Evolutionary conservation across 495 filamentous ascomycete species (phyloP), one percentile per base, ranked within the genome.

Genomic region (Cercophora samala): DNA sequence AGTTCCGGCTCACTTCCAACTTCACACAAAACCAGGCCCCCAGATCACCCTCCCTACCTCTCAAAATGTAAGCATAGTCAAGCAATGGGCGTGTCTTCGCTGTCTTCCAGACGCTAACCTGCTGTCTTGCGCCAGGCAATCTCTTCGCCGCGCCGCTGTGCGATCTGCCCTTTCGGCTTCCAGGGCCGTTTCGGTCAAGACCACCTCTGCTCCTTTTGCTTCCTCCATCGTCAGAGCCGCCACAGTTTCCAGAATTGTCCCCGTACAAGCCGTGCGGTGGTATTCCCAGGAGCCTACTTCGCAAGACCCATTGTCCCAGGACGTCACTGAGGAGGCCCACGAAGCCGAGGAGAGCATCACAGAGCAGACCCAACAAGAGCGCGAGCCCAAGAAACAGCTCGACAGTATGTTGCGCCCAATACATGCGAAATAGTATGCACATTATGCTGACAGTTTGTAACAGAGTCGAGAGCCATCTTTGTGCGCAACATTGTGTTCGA

Each of bases 401-500:
- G 37, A 46, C 37, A 46, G 37, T 46, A 46, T 9, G 37, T 46
- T 46, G 37, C 8, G 11, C 1, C 37, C 15, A 3, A 9, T 2
- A 46, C 9, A 13, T 13, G 37, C 37, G 24, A 13, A 29, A 4
- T 26, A 15, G 5, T 18, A 60, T 19, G 21, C 17, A 59, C 64
- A 17, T 19, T n/a, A 17, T 59, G 13, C 9, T 46, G 42, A 46
- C 42, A 54, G 21, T 46, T 11, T 13, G 2, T 26, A 46, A 46
- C 37, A 46, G 37, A 46, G 37, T 46, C 37, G 37, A 46, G 15
- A 46, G 64, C 78, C 29, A 65, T 96, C 59, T 97, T 92, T 72
- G 72, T 97, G 69, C 91, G 91, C 46, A 99, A 99, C 80, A 75
- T 99, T 22, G 88, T 90, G 72, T 99, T 90, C 73, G 93, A 96